Evolutionary conservation across 73 alveolate genomes (phyloP).

Genomic region (Tetrahymena thermophila): DNA sequence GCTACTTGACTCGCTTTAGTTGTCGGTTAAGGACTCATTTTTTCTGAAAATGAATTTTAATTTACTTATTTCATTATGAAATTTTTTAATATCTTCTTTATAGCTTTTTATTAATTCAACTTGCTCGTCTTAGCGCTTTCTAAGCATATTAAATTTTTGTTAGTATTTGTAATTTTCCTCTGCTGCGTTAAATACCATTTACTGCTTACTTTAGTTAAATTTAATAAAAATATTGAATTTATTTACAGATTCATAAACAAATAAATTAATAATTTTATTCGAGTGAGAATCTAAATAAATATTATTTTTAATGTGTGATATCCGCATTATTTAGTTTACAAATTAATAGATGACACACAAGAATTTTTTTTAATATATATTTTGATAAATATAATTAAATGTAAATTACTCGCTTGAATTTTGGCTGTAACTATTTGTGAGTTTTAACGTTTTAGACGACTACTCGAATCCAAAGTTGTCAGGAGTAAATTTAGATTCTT

Average conservation of each 20-base stretch:
- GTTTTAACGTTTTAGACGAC: neutral
- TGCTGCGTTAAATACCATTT: neutral
- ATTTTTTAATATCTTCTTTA: neutral
- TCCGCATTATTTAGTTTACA: neutral
- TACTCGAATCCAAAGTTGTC: neutral
- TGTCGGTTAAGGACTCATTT: neutral
- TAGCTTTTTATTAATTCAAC: neutral
- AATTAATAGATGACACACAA: neutral
- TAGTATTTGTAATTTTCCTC: neutral
- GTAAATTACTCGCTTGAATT: neutral
- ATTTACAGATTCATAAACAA: no score
- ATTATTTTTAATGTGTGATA: no score
- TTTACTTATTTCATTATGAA: neutral
- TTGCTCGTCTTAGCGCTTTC: neutral
- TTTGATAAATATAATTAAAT: neutral
- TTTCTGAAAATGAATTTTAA: neutral
- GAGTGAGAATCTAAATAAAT: no score
- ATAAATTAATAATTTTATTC: no score
- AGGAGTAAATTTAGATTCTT: neutral
- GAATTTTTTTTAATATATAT: neutral
- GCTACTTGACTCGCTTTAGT: neutral
- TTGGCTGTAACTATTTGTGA: neutral
- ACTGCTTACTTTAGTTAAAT: neutral
- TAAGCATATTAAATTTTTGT: neutral
- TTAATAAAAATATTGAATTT: neutral